phyloP scores from a whole-genome alignment of 2,329 filamentous ascomycete species.

The Purpureocillium lavendulum region DNA sequence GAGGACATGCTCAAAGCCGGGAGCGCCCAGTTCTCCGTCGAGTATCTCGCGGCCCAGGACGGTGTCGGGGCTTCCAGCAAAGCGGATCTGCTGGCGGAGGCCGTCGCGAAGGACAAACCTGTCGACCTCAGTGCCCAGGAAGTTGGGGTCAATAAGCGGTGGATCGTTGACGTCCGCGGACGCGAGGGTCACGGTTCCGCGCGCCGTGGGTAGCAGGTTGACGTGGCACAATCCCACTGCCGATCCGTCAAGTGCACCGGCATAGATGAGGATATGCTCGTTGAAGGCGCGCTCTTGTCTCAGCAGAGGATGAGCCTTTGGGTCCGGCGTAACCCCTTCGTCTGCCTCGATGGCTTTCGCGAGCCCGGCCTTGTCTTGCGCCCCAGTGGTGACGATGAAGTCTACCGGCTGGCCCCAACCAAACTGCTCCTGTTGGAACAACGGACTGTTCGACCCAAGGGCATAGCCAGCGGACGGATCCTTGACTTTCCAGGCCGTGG shows the following conservation, averaged over 20 bases:
- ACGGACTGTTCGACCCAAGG: constrained; percentile 23
- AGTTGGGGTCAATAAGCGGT: constrained; percentile 21
- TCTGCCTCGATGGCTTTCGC: constrained; percentile 12
- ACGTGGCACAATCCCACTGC: constrained; percentile 12
- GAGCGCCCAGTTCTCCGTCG: constrained; percentile 11
- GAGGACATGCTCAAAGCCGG: constrained; percentile 11
- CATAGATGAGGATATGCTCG: constrained; percentile 12
- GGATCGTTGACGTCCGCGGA: constrained; percentile 10
- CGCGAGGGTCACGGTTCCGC: constrained; percentile 16
- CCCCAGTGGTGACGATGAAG: constrained; percentile 22
- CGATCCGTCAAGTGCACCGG: constrained; percentile 12
- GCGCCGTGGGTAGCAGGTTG: constrained; percentile 16
- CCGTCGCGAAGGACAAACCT: constrained; percentile 17
- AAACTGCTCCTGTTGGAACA: constrained; percentile 27
- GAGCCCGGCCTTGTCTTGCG: constrained; percentile 18
- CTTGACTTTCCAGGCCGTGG: constrained; percentile 21
- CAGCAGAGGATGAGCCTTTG: constrained; percentile 23
- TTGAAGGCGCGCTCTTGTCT: constrained; percentile 8
- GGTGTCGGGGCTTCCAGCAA: constrained; percentile 10
- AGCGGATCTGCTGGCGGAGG: constrained; percentile 10
- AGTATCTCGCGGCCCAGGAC: constrained; percentile 12
- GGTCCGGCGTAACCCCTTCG: constrained; percentile 19
- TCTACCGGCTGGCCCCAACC: constrained; percentile 24
- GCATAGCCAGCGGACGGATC: constrained; percentile 22
- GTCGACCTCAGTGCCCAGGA: constrained; percentile 18